Conservation (phyloP, 2,329 filamentous ascomycete genomes). For the Talaromyces sp. region DNA sequence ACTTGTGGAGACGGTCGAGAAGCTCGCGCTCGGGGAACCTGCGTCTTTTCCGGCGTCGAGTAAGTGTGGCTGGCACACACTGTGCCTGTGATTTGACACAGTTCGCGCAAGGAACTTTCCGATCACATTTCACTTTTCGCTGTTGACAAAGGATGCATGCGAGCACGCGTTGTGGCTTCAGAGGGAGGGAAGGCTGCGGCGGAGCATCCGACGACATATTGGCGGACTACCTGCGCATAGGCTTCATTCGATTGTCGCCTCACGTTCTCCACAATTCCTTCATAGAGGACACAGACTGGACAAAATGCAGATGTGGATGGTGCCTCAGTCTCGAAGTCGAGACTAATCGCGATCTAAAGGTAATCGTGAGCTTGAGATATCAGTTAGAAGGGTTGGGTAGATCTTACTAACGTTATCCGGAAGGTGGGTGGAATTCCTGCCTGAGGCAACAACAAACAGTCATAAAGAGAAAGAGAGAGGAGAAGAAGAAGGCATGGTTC, state of each 20-base stretch:
- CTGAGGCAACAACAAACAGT: not conserved
- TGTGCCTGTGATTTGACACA: conserved; percentile 61
- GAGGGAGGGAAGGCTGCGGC: not conserved
- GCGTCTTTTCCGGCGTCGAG: conserved; percentile 52
- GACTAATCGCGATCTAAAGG: not conserved
- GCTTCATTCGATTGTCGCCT: not conserved
- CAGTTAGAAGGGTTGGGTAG: not conserved
- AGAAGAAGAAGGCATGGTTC: not conserved
- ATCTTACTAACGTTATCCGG: not conserved
- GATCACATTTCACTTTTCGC: conserved; percentile 71
- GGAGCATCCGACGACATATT: conserved; percentile 6
- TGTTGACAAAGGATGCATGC: conserved; percentile 70
- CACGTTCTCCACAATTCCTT: not conserved
- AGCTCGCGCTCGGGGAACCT: conserved; percentile 68
- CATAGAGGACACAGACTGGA: no score
- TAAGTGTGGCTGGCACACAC: conserved; percentile 50
- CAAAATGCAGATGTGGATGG: not conserved
- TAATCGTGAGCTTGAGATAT: not conserved
- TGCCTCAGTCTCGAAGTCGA: not conserved
- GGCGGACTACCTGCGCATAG: not conserved
- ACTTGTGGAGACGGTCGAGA: conserved; percentile 64
- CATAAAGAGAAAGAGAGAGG: not conserved
- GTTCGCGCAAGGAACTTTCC: conserved; percentile 66
- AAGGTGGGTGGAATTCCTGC: not conserved
- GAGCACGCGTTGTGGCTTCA: conserved; percentile 22